Conservation (phyloP, 2,329 filamentous ascomycete genomes). For the Fusarium agapanthi region DNA sequence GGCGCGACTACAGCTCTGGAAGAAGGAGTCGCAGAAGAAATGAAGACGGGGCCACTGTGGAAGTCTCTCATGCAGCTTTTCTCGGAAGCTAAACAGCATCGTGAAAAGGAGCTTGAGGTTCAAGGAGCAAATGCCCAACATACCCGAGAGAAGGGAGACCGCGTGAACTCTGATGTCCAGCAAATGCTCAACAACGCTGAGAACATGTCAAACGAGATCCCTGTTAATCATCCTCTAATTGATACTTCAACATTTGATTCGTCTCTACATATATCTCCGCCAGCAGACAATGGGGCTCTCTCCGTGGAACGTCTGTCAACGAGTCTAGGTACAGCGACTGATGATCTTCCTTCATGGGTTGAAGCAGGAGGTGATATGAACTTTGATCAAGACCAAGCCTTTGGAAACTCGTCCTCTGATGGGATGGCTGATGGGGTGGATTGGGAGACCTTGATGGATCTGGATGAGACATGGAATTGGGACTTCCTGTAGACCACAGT, state of each 20-base stretch:
- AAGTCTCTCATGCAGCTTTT: constrained; percentile 19
- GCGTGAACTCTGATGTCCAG: neutral
- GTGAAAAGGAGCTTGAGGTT: constrained; percentile 11
- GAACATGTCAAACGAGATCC: neutral
- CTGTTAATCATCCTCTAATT: constrained; percentile 9
- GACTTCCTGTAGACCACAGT: constrained; percentile 16
- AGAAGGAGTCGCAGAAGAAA: neutral
- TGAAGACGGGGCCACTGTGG: constrained; percentile 27
- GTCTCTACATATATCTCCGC: neutral
- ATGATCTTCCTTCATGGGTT: constrained; percentile 19
- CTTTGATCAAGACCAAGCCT: neutral
- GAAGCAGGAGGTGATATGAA: neutral
- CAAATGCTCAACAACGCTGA: constrained; percentile 4
- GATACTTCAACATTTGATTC: constrained; percentile 11
- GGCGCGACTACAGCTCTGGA: constrained; percentile 10
- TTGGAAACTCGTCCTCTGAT: neutral
- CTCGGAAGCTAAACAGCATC: constrained; percentile 9
- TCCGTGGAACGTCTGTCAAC: constrained; percentile 9
- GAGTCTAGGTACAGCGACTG: neutral
- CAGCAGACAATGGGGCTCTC: neutral
- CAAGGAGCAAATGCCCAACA: constrained; percentile 1
- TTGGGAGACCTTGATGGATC: constrained; percentile 32
- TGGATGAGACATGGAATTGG: constrained; percentile 28
- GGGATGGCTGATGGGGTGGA: constrained; percentile 7
- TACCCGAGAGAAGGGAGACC: neutral